Conservation (phyloP, 2,329 filamentous ascomycete genomes). For the Epichloe festucae region DNA sequence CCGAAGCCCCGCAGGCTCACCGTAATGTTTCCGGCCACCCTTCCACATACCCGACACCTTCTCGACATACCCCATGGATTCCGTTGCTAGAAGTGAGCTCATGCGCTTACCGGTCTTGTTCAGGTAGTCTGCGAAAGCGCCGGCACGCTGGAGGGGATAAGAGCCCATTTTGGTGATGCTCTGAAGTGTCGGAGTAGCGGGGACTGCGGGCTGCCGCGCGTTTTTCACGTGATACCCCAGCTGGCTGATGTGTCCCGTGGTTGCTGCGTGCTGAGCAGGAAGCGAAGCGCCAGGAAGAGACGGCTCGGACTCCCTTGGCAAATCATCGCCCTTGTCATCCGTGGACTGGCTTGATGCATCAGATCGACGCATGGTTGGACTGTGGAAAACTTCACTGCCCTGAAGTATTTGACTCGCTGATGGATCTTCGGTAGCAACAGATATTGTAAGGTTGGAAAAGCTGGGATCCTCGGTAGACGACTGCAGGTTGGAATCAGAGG, state of each 20-base stretch:
- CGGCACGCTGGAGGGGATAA: constrained; percentile 73
- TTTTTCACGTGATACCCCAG: constrained; percentile 13
- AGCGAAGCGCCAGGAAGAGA: constrained; percentile 5
- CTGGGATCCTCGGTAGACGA: constrained; percentile 61
- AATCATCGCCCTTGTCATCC: constrained; percentile 9
- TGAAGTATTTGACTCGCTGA: constrained; percentile 85
- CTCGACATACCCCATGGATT: constrained; percentile 92
- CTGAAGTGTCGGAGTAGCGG: constrained; percentile 32
- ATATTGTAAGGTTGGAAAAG: constrained; percentile 55
- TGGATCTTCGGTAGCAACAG: constrained; percentile 57
- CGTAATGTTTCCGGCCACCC: constrained; percentile 80
- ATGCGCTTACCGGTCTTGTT: constrained; percentile 68
- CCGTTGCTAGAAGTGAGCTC: constrained; percentile 69
- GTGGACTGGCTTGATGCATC: constrained; percentile 23
- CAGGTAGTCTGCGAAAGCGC: constrained; percentile 68
- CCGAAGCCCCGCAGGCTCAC: constrained; percentile 40
- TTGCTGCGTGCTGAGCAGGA: constrained; percentile 18
- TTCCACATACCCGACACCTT: constrained; percentile 98
- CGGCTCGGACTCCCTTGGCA: constrained; percentile 4
- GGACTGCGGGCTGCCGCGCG: constrained; percentile 9
- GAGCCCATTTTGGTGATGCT: constrained; percentile 48
- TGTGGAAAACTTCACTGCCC: constrained; percentile 78
- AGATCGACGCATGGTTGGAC: constrained; percentile 52
- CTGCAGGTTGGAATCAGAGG: constrained; percentile 63
- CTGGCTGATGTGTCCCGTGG: constrained; percentile 26